Evolutionary conservation across 768 basidiomycete genomes (phyloP).

Genomic region (Lactarius hengduanensis): DNA sequence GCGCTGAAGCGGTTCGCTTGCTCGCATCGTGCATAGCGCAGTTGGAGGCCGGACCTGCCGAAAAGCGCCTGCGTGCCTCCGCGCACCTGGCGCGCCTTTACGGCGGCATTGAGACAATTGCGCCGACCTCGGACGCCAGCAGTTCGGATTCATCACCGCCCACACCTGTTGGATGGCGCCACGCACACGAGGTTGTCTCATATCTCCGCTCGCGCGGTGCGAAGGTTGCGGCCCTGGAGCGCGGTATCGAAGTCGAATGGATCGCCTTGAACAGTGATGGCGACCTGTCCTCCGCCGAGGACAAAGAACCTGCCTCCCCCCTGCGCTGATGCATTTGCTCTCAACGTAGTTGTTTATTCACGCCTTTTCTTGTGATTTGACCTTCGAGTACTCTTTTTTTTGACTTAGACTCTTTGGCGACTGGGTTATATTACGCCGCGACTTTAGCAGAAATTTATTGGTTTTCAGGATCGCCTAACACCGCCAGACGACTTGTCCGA

Average conservation of each 20-base stretch:
- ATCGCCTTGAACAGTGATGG: slow-evolving; percentile 63
- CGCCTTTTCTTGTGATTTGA: slow-evolving; percentile 30
- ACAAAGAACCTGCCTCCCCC: slow-evolving; percentile 13
- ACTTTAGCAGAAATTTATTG: neutral
- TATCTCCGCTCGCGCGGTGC: slow-evolving; percentile 74
- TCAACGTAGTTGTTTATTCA: neutral
- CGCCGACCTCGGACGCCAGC: slow-evolving; percentile 31
- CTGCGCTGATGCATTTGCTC: neutral
- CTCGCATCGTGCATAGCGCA: slow-evolving; percentile 72
- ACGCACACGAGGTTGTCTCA: slow-evolving; percentile 65
- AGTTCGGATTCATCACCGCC: slow-evolving; percentile 31
- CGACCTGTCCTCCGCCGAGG: slow-evolving; percentile 38
- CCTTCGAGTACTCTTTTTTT: neutral
- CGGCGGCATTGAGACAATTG: slow-evolving; percentile 40
- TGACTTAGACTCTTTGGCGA: neutral
- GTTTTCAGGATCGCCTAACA: neutral
- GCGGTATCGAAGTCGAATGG: slow-evolving; percentile 65
- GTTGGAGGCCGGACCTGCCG: slow-evolving; percentile 46
- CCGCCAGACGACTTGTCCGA: neutral
- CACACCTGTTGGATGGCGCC: slow-evolving; percentile 52
- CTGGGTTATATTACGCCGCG: neutral
- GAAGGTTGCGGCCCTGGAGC: slow-evolving; percentile 53
- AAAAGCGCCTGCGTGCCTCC: slow-evolving; percentile 48
- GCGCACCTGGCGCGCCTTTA: slow-evolving; percentile 48
- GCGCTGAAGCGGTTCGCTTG: slow-evolving; percentile 77